Base-by-base conservation (phyloP, 768 basidiomycete genomes). In the Suillus discolor region DNA sequence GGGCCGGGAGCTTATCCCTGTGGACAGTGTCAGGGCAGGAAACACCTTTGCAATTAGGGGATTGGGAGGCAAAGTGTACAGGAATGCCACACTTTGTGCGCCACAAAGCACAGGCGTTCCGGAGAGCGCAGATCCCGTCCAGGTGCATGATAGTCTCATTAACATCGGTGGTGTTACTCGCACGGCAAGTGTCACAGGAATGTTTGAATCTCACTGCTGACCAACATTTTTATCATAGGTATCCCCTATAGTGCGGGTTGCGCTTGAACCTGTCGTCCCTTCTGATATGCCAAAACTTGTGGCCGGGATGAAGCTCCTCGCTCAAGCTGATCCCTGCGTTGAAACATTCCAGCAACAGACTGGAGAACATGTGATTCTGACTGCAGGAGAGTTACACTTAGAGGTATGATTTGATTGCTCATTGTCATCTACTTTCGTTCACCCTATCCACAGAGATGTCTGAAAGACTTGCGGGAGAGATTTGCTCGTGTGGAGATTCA, bases 321-420 rank as follows among this genome's bases (percentile, higher is more conserved):
- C 90, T 69, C 96, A 98, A 74, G 91, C 96, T 5, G 97, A 99
- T 79, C 97, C 97, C 1, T 99, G 96, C 69, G 96, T 97, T 5
- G 95, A 99, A 74, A 96, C 93, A 0, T 96, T 98, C 75, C 96
- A 98, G 70, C 97, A 99, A 77, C 88, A 94, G 71, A 97, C 96
- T 0, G 97, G 97, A 39, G 97, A 99, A 75, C 92, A 97, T 75
- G 97, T 99, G 64, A 97, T 99, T 68, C 78, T 98, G 66, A 93
- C 93, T 3, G 97, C 97, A 1, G 97, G 97, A 39, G 97, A 99
- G 73, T 79, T 99, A 55, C 97, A 99, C 77, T 80, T 98, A 31
- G 97, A 99, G 87, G 96, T 94, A 63, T 44, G 82, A 67, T 18
- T 53, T n/a, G 8, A 38, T 57, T 6, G 31, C 38, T 16, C 20